These are phyloP conservation scores for Pseudocercospora macadamiae DNA, from an alignment of 2,329 filamentous ascomycete species.

Conservation along the genomic window DNA sequence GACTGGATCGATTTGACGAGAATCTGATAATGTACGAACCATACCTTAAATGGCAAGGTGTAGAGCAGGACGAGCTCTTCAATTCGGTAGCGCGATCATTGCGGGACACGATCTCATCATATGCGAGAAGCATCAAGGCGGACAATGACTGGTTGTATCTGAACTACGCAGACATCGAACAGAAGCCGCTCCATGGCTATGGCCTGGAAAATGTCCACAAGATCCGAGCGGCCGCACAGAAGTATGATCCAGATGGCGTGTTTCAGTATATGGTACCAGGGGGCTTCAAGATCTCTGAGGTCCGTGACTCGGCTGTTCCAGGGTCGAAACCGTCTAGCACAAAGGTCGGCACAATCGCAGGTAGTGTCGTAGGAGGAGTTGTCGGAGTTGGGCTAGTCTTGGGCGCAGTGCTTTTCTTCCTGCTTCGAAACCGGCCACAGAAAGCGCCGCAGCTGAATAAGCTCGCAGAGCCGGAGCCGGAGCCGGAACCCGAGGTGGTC, in stretches of 20 bases:
- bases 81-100: not conserved
- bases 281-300: slow-evolving; percentile 16
- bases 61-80: slow-evolving; percentile 8
- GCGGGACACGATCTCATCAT: slow-evolving; percentile 1
- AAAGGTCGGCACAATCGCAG: not conserved
- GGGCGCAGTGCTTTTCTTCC: not conserved
- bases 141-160: slow-evolving; percentile 14
- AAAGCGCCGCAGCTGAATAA: not conserved
- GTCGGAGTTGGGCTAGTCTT: not conserved
- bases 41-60: slow-evolving; percentile 16
- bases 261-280: slow-evolving; percentile 21
- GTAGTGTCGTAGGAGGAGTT: not conserved
- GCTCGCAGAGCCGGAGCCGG: not conserved
- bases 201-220: slow-evolving; percentile 16
- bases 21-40: slow-evolving; percentile 20
- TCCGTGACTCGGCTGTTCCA: not conserved
- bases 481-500: not conserved
- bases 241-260: slow-evolving; percentile 19
- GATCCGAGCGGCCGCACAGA: slow-evolving; percentile 9
- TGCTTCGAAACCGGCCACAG: not conserved
- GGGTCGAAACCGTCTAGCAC: not conserved
- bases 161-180: slow-evolving; percentile 17
- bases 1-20: slow-evolving; percentile 39
- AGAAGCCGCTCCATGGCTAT: slow-evolving; percentile 17
- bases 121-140: slow-evolving; percentile 2